Conservation (phyloP, 352 stramenopile genomes). For the Globisporangium sylvaticum region DNA sequence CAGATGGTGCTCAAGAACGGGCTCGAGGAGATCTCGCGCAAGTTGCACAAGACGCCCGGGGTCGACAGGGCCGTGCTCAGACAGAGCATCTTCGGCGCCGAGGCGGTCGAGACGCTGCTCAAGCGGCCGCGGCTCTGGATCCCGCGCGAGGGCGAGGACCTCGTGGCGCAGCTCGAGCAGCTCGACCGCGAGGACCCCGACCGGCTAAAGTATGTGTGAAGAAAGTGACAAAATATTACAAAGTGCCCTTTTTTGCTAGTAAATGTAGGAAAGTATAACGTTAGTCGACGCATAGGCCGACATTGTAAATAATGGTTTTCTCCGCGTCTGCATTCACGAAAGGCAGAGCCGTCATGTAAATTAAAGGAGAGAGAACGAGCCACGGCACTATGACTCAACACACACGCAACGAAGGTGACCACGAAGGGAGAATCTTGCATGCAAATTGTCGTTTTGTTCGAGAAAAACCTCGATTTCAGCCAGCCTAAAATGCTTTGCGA, state of each 20-base stretch:
- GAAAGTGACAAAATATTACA: neutral
- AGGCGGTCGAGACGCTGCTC: constrained; percentile 27
- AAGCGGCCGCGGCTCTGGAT: constrained; percentile 39
- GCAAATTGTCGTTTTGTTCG: neutral
- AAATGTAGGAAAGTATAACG: neutral
- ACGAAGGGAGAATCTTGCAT: too few species aligned
- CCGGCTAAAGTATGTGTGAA: constrained; percentile 16
- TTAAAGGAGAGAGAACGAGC: too few species aligned
- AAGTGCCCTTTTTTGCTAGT: neutral
- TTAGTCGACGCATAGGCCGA: too few species aligned
- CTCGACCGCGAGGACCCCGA: constrained; percentile 36
- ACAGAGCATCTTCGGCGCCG: constrained; percentile 35
- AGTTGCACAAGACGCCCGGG: constrained; percentile 18
- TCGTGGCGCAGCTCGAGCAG: constrained; percentile 30
- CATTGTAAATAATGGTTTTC: too few species aligned
- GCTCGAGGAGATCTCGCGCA: constrained; percentile 24
- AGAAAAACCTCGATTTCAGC: neutral
- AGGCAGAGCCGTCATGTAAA: too few species aligned
- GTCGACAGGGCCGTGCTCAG: constrained; percentile 26
- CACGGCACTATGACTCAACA: too few species aligned
- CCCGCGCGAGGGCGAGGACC: constrained; percentile 28
- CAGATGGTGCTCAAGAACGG: constrained; percentile 31
- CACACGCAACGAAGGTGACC: too few species aligned
- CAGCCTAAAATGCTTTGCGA: too few species aligned
- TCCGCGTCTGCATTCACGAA: too few species aligned